Evolutionary conservation across 2,329 filamentous ascomycete genomes (phyloP).

Genomic region (Gaeumannomyces tritici): DNA sequence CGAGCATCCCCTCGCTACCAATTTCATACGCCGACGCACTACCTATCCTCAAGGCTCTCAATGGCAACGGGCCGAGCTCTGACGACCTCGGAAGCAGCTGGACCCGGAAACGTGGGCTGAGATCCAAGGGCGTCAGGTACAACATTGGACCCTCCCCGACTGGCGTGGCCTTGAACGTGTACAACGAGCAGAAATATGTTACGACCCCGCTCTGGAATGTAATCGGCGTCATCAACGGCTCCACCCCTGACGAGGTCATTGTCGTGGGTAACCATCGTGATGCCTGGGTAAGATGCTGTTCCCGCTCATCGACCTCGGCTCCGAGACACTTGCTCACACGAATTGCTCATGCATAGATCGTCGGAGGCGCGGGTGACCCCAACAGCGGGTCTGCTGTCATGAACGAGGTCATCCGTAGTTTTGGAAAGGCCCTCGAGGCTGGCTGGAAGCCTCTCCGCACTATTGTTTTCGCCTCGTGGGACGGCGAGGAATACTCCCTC

Average conservation of each 20-base stretch:
- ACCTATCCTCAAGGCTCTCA: constrained; percentile 80
- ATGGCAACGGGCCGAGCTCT: constrained; percentile 75
- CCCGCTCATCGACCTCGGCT: neutral
- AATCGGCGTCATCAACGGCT: constrained; percentile 85
- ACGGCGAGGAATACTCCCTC: constrained; percentile 77
- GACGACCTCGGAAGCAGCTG: constrained; percentile 65
- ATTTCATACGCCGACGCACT: constrained; percentile 83
- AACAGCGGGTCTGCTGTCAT: constrained; percentile 74
- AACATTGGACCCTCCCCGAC: constrained; percentile 76
- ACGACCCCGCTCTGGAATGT: constrained; percentile 84
- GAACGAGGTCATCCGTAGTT: constrained; percentile 67
- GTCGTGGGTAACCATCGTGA: constrained; percentile 78
- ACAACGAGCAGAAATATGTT: constrained; percentile 73
- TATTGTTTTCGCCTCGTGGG: constrained; percentile 81
- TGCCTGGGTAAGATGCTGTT: constrained; percentile 58
- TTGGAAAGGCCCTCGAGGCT: constrained; percentile 56
- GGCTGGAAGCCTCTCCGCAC: constrained; percentile 84
- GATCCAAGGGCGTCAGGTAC: constrained; percentile 75
- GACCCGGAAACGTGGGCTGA: constrained; percentile 60
- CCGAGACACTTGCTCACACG: neutral
- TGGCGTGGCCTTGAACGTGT: constrained; percentile 54
- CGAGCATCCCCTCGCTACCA: constrained; percentile 81
- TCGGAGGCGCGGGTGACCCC: constrained; percentile 70
- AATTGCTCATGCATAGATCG: constrained; percentile 2
- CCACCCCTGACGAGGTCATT: constrained; percentile 74